Conservation (phyloP, 1,284 basidiomycete genomes). For the Ustilago bromivora region DNA sequence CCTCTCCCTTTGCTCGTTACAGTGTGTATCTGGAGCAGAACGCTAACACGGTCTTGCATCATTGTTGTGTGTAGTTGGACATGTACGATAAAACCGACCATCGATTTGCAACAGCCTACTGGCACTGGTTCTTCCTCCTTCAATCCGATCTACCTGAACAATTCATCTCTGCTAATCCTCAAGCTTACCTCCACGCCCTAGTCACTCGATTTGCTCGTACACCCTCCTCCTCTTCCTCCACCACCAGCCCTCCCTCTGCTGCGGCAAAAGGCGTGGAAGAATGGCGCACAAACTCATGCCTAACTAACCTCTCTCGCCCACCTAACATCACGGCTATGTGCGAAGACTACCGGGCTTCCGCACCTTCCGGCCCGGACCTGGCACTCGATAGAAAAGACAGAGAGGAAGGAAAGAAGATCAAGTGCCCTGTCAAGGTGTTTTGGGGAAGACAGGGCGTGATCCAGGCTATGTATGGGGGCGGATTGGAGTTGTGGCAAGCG, state of each 20-base stretch:
- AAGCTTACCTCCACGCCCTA: slow-evolving; percentile 64
- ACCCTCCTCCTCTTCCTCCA: not conserved
- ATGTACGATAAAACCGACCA: slow-evolving; percentile 70
- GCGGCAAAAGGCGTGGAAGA: not conserved
- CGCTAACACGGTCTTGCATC: not conserved
- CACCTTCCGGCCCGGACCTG: slow-evolving; percentile 67
- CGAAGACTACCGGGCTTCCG: slow-evolving; percentile 71
- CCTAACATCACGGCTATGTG: slow-evolving; percentile 53
- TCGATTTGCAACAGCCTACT: slow-evolving; percentile 63
- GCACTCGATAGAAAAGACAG: slow-evolving; percentile 67
- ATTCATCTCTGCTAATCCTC: slow-evolving; percentile 69
- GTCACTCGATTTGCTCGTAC: slow-evolving; percentile 37
- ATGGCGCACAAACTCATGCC: slow-evolving; percentile 21
- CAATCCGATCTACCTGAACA: slow-evolving; percentile 67
- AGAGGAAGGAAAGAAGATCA: slow-evolving; percentile 59
- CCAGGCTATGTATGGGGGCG: slow-evolving; percentile 55
- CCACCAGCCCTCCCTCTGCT: not conserved
- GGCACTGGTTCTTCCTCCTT: slow-evolving; percentile 71
- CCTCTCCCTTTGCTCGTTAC: not conserved
- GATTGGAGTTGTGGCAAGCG: slow-evolving; percentile 66
- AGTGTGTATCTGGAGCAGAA: not conserved
- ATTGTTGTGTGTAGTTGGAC: slow-evolving; percentile 46
- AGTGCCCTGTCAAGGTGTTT: slow-evolving; percentile 58
- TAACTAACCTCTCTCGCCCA: slow-evolving; percentile 21
- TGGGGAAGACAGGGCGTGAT: slow-evolving; percentile 70